Conservation (phyloP, 768 basidiomycete species). For the Tylopilus subfusipes region DNA sequence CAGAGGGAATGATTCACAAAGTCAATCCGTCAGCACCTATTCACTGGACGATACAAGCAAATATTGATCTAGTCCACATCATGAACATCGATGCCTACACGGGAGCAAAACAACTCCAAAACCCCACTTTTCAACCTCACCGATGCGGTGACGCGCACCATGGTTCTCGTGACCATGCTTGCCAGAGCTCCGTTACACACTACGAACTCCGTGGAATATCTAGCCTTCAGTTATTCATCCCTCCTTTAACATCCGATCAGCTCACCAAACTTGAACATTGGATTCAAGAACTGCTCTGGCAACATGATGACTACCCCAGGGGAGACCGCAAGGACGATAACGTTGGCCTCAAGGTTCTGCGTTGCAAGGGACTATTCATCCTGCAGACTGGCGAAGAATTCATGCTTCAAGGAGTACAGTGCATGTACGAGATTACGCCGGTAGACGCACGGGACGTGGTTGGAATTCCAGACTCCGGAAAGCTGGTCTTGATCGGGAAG, state of each 20-base stretch:
- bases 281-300: slow-evolving; percentile 84
- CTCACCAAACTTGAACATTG: slow-evolving; percentile 66
- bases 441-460: slow-evolving; percentile 38
- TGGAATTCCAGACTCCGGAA: slow-evolving; percentile 62
- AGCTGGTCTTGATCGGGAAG: slow-evolving; percentile 86
- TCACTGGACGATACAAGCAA: slow-evolving; percentile 63
- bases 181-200: slow-evolving; percentile 41
- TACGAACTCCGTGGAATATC: slow-evolving; percentile 82
- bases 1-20: slow-evolving; percentile 59
- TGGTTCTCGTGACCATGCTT: slow-evolving; percentile 30
- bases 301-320: slow-evolving; percentile 51
- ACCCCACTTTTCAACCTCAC: slow-evolving; percentile 25
- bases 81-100: slow-evolving; percentile 81
- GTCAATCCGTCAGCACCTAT: slow-evolving; percentile 82
- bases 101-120: slow-evolving; percentile 36
- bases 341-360: slow-evolving; percentile 56
- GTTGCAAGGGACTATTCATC: slow-evolving; percentile 84
- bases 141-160: slow-evolving; percentile 32
- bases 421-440: slow-evolving; percentile 74
- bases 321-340: slow-evolving; percentile 7
- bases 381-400: slow-evolving; percentile 52
- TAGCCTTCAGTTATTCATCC: slow-evolving; percentile 68
- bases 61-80: slow-evolving; percentile 72
- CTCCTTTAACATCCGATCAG: slow-evolving; percentile 47
- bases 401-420: slow-evolving; percentile 89